Base-by-base conservation (phyloP, 352 stramenopile species). In the Globisporangium canariense region DNA sequence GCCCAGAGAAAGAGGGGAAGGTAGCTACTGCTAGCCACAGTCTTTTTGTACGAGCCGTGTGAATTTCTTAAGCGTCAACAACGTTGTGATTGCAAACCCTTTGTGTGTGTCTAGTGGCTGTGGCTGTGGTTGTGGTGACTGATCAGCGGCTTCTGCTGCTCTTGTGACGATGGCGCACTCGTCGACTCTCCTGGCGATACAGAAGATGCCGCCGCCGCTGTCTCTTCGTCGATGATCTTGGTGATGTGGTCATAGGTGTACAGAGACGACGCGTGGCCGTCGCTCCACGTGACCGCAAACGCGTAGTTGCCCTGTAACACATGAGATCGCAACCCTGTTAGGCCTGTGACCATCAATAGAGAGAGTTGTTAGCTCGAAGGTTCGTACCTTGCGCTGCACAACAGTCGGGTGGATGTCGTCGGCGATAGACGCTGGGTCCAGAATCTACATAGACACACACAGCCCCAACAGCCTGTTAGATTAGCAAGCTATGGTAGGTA, bases 251-350 rank as follows among this genome's bases (percentile, higher is more conserved):
- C 83, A 76, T 98, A 99, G 13, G 97, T 98, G 80, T 99, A 99
- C 28, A 99, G 79, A 13, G 86, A 94, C 20, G 95, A 98, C 55
- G 81, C 90, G 81, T 99, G 97, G 11, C 96, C 97, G 73, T 99
- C 97, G 56, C 88, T 98, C 97, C 97, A 99, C 58, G 96, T 90
- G 30, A 99, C 92, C 7, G 90, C 93, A 28, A 99, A 91, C 14
- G 97, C 97, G 88, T 99, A 99, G 71, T 99, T 99, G 59, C 98
- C 98, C 72, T 97, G 84, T 22, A 32, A 8, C 2, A 56, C 10
- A 56, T 25, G 28, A 56, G 28, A 32, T 20, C 11, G 32, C 14
- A 55, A 6, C 5, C 40, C n/a, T 49, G 43, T 49, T 49, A 49
- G 18, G 3, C 18, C 10, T 9, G 10, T 20, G 43, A 10, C 14